Conservation (phyloP, 176 grass and related monocot genomes). For the Triticum dicoccoides region DNA sequence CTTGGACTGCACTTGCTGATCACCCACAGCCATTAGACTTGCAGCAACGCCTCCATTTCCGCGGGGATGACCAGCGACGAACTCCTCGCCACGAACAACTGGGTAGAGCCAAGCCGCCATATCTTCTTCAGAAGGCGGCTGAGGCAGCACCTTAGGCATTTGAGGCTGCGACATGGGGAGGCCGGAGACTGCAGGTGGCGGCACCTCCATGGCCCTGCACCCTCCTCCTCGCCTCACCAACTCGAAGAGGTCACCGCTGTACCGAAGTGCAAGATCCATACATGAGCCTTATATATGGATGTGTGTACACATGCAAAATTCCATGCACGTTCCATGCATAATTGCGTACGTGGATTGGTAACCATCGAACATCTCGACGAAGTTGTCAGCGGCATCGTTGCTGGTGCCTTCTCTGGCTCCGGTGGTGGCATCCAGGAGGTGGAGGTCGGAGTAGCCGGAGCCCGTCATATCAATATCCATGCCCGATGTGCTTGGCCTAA, state of each 20-base stretch:
- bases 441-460: neutral
- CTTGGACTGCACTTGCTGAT: neutral
- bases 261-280: neutral
- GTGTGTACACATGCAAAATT: neutral
- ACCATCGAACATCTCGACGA: neutral
- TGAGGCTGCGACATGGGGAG: neutral
- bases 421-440: neutral
- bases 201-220: neutral
- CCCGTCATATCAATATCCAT: neutral
- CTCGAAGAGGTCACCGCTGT: slow-evolving; percentile 3
- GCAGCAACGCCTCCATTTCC: neutral
- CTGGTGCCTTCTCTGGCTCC: neutral
- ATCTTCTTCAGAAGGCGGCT: slow-evolving; percentile 20
- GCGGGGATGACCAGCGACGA: neutral
- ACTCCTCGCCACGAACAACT: neutral
- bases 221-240: slow-evolving; percentile 1
- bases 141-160: neutral
- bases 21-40: neutral
- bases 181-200: neutral
- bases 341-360: neutral
- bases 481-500: neutral
- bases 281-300: neutral
- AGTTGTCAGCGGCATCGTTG: neutral
- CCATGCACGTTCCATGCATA: neutral
- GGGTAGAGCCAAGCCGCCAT: slow-evolving; percentile 35